Evolutionary conservation across 805 yeast genomes (phyloP).

Genomic region (Brettanomyces sp.): DNA sequence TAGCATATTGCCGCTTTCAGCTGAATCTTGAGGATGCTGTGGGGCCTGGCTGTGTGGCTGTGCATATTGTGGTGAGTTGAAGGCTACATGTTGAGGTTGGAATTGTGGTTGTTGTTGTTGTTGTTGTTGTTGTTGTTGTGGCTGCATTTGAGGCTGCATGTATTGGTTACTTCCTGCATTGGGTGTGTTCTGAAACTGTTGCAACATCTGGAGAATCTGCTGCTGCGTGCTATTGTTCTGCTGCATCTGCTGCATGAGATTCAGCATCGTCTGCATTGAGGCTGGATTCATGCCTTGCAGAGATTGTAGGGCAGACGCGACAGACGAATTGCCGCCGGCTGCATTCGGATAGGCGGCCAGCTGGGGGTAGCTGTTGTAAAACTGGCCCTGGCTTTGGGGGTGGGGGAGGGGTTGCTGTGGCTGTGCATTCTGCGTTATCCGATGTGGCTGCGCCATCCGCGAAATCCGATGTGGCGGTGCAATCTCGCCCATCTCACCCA

Average conservation of each 20-base stretch:
- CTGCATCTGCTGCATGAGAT: constrained; percentile 21
- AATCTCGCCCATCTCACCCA: no score
- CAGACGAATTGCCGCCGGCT: background rate
- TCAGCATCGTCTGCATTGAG: constrained; percentile 24
- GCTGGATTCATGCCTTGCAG: constrained; percentile 16
- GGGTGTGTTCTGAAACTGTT: background rate
- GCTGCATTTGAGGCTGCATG: constrained; percentile 4
- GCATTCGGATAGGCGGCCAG: no score
- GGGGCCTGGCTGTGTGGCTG: no score
- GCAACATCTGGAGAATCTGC: constrained; percentile 8
- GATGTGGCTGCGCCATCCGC: no score
- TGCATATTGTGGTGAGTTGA: background rate
- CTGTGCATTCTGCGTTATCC: background rate
- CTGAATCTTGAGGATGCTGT: background rate
- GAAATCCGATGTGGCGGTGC: no score
- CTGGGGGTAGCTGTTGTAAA: no score
- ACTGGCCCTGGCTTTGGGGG: background rate
- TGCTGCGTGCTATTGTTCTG: constrained; percentile 10
- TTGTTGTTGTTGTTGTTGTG: background rate
- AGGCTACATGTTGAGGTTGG: constrained; percentile 1
- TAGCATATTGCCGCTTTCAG: constrained; percentile 7
- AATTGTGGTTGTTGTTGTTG: no score
- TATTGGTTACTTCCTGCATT: constrained; percentile 1
- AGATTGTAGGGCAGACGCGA: background rate
- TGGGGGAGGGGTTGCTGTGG: background rate